Evolutionary conservation across 139 green algal species (phyloP), one percentile per base, ranked within the genome.

Genomic region (Chlorella sorokiniana): DNA sequence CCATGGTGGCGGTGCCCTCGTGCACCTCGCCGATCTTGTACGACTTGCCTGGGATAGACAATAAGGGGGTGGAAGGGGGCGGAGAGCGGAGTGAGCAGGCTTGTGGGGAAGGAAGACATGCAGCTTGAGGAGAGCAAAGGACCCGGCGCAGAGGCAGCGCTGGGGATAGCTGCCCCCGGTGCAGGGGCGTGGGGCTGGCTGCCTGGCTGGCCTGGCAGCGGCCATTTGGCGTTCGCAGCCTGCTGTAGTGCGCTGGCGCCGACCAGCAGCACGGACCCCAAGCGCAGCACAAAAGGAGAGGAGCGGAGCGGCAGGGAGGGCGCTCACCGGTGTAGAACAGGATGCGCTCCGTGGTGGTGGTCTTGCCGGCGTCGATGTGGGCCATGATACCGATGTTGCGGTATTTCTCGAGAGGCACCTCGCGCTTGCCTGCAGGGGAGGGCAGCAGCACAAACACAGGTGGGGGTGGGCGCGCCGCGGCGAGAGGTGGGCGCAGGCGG

Each of bases 11-110:
- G 11, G 91, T 95, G 79, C 97, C 97, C 87, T 99, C 97, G 83
- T 99, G 97, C 84, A 99, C 97, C 90, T 99, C 97, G 27, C 97
- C 97, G 81, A 99, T 99, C 92, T 99, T 99, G 93, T 99, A 98
- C 9, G 88, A 96, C 87, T 96, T 95, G 84, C 97, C 96, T 79
- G 73, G 40, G 25, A 40, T 20, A 23, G 8, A 22, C 7, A 22
- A 22, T 18, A 18, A 10, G 31, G 31, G 6, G 9, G 40, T 20
- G 25, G 37, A 18, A 37, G 37, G 65, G 14, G 38, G 65, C 1
- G 1, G 5, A 33, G 33, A 9, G 22, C 38, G 4, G 42, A 9
- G 67, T 33, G 67, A 52, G 67, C 27, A 20, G 3, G 16, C 40
- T 29, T 27, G 8, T 22, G 41, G 41, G 40, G 6, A 7, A n/a